Evolutionary conservation across 441 rosid species (phyloP).

Genomic region (Biscutella laevigata): DNA sequence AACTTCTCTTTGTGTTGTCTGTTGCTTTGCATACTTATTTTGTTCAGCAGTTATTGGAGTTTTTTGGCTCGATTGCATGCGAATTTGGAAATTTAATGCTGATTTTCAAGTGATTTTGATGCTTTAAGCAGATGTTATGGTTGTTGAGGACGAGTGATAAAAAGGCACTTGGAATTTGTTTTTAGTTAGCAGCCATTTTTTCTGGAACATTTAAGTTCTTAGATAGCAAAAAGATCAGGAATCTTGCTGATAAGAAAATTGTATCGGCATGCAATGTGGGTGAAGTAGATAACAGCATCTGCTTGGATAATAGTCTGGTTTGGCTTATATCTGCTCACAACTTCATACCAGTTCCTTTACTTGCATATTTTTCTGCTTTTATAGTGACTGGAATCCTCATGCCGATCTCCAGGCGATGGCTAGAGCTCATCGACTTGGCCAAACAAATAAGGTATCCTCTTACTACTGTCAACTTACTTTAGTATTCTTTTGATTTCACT

Average conservation of each 20-base stretch:
- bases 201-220: background rate
- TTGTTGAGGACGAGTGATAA: background rate
- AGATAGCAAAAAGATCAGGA: background rate
- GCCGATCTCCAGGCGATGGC: slow-evolving; percentile 98
- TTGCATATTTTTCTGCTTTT: slow-evolving; percentile 17
- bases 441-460: slow-evolving; percentile 79
- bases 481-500: background rate
- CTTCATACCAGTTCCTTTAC: too few relatives aligned
- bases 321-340: too few relatives aligned
- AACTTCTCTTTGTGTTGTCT: too few relatives aligned
- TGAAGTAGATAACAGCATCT: too few relatives aligned
- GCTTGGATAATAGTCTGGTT: too few relatives aligned
- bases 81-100: too few relatives aligned
- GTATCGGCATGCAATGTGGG: background rate
- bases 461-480: too few relatives aligned
- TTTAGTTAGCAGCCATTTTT: background rate
- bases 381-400: slow-evolving; percentile 96
- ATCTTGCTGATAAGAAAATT: too few relatives aligned
- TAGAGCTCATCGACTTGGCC: slow-evolving; percentile 93
- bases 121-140: background rate
- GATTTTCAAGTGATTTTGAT: background rate
- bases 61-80: too few relatives aligned
- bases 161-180: background rate
- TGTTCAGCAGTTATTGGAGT: too few relatives aligned
- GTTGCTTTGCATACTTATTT: too few relatives aligned